Conservation (phyloP, 495 filamentous ascomycete species). For the Sabuloglossum arenarium region DNA sequence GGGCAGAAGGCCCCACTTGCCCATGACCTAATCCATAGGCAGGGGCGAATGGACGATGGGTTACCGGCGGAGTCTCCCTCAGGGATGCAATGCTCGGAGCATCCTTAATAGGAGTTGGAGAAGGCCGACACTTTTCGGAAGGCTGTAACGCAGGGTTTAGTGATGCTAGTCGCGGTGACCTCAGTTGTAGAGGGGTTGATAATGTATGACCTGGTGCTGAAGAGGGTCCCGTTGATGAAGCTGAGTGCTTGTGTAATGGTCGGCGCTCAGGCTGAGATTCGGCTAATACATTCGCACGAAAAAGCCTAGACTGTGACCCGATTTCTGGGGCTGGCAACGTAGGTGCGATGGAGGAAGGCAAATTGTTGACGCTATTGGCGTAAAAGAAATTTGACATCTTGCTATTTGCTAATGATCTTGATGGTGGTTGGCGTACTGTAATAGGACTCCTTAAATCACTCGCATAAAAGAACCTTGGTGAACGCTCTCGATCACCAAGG, state of each 20-base stretch:
- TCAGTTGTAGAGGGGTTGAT: neutral
- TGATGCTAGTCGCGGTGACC: neutral
- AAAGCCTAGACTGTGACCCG: neutral
- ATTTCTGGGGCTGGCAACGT: neutral
- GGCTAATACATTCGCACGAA: neutral
- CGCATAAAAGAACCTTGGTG: conserved; percentile 60
- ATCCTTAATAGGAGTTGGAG: neutral
- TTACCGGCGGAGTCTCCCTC: neutral
- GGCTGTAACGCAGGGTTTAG: neutral
- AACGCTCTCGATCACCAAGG: conserved; percentile 10
- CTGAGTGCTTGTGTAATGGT: neutral
- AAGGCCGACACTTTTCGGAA: neutral
- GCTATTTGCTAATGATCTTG: conserved; percentile 10
- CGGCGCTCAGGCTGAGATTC: neutral
- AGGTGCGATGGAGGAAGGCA: neutral
- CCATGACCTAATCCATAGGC: neutral
- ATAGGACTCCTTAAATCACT: conserved; percentile 34
- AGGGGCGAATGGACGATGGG: neutral
- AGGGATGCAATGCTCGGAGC: neutral
- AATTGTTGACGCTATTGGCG: conserved; percentile 20
- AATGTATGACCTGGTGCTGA: neutral
- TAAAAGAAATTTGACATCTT: conserved; percentile 34
- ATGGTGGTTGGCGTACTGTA: conserved; percentile 10
- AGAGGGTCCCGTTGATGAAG: neutral
- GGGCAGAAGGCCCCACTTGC: neutral